Conservation (phyloP, 495 filamentous ascomycete species). For the Cryomyces minteri region DNA sequence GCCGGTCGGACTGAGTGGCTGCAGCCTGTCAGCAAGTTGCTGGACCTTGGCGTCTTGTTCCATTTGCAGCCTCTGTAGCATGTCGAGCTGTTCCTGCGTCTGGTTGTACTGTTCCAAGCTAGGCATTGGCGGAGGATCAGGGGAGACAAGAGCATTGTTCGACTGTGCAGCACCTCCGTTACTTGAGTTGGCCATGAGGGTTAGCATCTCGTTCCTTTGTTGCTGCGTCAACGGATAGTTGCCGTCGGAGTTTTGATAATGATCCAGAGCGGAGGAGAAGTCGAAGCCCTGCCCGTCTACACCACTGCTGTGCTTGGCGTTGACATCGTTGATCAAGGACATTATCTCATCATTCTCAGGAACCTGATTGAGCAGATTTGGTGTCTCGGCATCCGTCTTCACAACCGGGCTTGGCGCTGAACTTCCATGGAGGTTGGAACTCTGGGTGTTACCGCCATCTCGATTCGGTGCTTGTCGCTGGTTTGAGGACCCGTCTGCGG, state of each 20-base stretch:
- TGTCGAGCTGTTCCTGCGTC: constrained; percentile 54
- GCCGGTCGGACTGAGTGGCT: constrained; percentile 63
- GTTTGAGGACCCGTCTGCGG: not conserved
- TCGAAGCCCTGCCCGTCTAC: constrained; percentile 32
- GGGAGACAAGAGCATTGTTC: constrained; percentile 40
- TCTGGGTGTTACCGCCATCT: not conserved
- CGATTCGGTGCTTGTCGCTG: not conserved
- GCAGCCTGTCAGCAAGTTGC: constrained; percentile 47
- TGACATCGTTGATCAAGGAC: constrained; percentile 58
- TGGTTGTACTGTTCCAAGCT: constrained; percentile 30
- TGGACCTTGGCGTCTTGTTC: constrained; percentile 56
- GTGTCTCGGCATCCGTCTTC: constrained; percentile 10
- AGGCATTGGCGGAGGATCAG: constrained; percentile 40
- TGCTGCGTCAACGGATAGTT: constrained; percentile 53
- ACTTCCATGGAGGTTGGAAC: not conserved
- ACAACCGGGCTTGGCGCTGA: not conserved
- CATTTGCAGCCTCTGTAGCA: constrained; percentile 49
- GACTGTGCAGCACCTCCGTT: constrained; percentile 12
- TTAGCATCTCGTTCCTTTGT: constrained; percentile 63
- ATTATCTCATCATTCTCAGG: constrained; percentile 52
- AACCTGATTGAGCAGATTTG: constrained; percentile 7
- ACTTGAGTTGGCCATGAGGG: constrained; percentile 47
- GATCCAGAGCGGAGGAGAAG: constrained; percentile 56
- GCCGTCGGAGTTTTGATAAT: constrained; percentile 44
- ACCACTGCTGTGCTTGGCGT: constrained; percentile 21